Base-by-base conservation (phyloP, 2,329 filamentous ascomycete species). In the Orbilia oligospora region DNA sequence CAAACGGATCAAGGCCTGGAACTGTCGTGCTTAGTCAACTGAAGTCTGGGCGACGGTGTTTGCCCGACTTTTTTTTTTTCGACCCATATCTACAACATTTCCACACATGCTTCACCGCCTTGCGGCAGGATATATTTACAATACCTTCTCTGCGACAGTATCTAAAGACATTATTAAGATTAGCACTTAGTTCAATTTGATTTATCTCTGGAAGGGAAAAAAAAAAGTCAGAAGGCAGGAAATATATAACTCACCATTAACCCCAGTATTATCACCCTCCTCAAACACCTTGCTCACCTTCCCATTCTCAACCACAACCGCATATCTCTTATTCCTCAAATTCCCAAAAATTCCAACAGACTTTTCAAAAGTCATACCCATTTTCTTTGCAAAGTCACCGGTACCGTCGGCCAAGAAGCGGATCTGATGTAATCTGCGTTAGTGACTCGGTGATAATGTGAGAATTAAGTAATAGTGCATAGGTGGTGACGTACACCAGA, bases 241-340 rank as follows among this genome's bases (percentile, higher is more conserved):
- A 30, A 48, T 12, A 41, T 16, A 49, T 38, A 41, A 64, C 80
- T 78, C 33, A 82, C 81, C 81, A 41, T 80, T 80, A 18, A 82
- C 77, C 9, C 82, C 81, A 49, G 81, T 81, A 51, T 82, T 82
- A 80, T 83, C 81, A 2, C 80, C 81, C 67, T 82, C 81, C 46
- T 80, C 56, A 33, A 81, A 80, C 16, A 81, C 66, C 68, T 81
- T 79, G 18, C 63, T 80, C 27, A 82, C 81, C 49, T 79, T 82
- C 16, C 81, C 81, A 36, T 81, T 76, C 64, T 82, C 77, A 18
- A 82, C 80, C 24, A 81, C 80, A 30, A 82, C 70, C 1, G 81
- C 81, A 27, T 82, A 82, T 20, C 81, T 55, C 77, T 80, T 81
- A 51, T 79, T 81, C 68, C 81, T 78, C n/a, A 78, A 58, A 30